A percentile compares a stretch with the other conserved stretches of the same genome.
Conservation (phyloP, 2,329 filamentous ascomycete species). For the Coleophoma cylindrospora region DNA sequence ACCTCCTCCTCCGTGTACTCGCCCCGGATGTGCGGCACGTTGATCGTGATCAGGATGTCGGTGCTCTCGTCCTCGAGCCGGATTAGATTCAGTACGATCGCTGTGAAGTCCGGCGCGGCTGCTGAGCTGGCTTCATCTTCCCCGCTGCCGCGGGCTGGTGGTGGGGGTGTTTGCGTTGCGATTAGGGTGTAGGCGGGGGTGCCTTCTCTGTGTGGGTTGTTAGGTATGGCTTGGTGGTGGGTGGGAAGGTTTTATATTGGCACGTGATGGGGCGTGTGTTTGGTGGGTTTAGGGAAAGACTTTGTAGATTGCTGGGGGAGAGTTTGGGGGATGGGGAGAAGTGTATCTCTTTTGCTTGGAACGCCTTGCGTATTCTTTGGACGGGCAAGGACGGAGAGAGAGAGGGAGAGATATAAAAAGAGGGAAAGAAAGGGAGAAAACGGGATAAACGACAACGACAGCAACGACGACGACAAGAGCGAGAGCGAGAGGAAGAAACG, state of each 20-base stretch:
- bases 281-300: background rate
- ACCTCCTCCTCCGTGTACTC: slow-evolving; percentile 71
- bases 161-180: slow-evolving; percentile 52
- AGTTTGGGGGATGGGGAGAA: slow-evolving; percentile 4
- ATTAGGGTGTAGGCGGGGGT: slow-evolving; percentile 66
- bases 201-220: slow-evolving; percentile 30
- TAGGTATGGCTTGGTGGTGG: too few relatives aligned
- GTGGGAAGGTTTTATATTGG: background rate
- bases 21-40: slow-evolving; percentile 76
- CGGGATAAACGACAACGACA: too few relatives aligned
- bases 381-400: too few relatives aligned
- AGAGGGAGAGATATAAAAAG: too few relatives aligned
- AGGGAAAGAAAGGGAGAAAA: too few relatives aligned
- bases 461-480: too few relatives aligned
- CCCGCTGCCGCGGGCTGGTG: slow-evolving; percentile 24
- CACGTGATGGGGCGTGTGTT: slow-evolving; percentile 7
- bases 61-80: slow-evolving; percentile 70
- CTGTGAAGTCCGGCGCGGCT: slow-evolving; percentile 51
- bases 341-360: slow-evolving; percentile 1
- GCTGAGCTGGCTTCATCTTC: slow-evolving; percentile 25
- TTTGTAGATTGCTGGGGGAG: too few relatives aligned
- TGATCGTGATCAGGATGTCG: slow-evolving; percentile 81
- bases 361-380: too few relatives aligned
- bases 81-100: slow-evolving; percentile 71
- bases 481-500: background rate